Evolutionary conservation across 345 rosid genomes (phyloP).

Genomic region (Salix udensis): DNA sequence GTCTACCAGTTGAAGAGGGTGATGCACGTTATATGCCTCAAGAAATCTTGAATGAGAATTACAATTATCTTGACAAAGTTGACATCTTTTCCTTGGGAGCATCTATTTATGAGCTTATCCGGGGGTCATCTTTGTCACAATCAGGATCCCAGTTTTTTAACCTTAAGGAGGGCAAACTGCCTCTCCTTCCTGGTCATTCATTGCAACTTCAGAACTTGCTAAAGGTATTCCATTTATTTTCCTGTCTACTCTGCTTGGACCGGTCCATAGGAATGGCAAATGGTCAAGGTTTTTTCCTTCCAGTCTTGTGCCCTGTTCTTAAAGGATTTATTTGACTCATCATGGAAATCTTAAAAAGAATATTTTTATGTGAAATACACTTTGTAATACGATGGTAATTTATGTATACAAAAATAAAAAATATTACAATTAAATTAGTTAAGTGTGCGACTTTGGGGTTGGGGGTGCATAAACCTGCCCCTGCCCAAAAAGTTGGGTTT

Average conservation of each 20-base stretch:
- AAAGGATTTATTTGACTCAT: background rate
- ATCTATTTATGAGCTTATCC: conserved; percentile 68
- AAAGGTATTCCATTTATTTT: conserved; percentile 46
- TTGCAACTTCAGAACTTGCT: conserved; percentile 81
- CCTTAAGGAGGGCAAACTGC: conserved; percentile 79
- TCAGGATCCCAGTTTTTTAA: conserved; percentile 59
- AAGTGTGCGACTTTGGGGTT: background rate
- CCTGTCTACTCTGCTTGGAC: background rate
- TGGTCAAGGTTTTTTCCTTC: background rate
- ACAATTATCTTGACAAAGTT: conserved; percentile 82
- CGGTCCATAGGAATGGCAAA: background rate
- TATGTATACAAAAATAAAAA: no score
- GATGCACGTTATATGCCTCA: conserved; percentile 99
- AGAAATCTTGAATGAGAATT: conserved; percentile 84
- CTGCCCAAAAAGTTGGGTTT: background rate
- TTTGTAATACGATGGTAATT: background rate
- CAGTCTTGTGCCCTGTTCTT: background rate
- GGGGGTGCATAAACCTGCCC: background rate
- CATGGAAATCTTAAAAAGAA: background rate
- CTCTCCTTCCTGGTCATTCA: conserved; percentile 85
- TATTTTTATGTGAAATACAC: background rate
- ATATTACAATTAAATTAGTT: background rate
- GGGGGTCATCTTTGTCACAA: conserved; percentile 75
- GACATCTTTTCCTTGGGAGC: conserved; percentile 90
- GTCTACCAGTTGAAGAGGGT: conserved; percentile 90